A percentile compares a stretch with the other conserved stretches of the same genome.
phyloP scores from a whole-genome alignment of 306 rosid genomes.

The Fragaria ananassa region DNA sequence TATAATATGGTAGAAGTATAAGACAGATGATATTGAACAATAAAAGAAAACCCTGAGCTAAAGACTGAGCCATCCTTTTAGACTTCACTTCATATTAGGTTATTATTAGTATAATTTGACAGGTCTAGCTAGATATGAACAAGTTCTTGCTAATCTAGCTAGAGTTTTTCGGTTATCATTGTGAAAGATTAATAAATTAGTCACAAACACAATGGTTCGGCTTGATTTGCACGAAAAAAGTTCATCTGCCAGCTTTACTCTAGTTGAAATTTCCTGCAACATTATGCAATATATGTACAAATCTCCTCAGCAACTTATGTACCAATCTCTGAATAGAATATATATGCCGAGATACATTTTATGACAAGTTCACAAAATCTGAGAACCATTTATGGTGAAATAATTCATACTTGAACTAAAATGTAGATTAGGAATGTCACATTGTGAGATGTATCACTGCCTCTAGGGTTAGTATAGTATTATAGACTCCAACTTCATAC shows the following conservation, averaged over 20 bases:
- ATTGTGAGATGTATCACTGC: not conserved
- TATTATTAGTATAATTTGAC: not conserved
- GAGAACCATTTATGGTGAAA: too few species aligned
- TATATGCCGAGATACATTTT: not conserved
- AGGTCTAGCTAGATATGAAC: not conserved
- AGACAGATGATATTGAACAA: not conserved
- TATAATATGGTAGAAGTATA: not conserved
- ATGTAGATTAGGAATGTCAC: not conserved
- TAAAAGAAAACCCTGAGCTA: not conserved
- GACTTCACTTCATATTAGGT: not conserved
- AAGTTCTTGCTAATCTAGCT: not conserved
- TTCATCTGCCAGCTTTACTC: not conserved
- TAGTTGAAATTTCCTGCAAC: not conserved
- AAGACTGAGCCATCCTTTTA: not conserved
- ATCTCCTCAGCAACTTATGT: not conserved
- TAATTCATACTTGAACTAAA: too few species aligned
- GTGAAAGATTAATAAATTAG: not conserved
- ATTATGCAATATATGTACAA: not conserved
- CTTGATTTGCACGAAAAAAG: not conserved
- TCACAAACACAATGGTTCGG: constrained; percentile 3
- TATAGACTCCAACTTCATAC: not conserved
- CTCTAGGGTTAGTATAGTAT: not conserved
- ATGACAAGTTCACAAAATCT: too few species aligned
- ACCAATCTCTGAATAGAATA: not conserved
- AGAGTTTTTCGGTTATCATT: not conserved